Evolutionary conservation across 495 filamentous ascomycete genomes (phyloP), one percentile per base, ranked within the genome.

Genomic region (Annulohypoxylon maeteangense): DNA sequence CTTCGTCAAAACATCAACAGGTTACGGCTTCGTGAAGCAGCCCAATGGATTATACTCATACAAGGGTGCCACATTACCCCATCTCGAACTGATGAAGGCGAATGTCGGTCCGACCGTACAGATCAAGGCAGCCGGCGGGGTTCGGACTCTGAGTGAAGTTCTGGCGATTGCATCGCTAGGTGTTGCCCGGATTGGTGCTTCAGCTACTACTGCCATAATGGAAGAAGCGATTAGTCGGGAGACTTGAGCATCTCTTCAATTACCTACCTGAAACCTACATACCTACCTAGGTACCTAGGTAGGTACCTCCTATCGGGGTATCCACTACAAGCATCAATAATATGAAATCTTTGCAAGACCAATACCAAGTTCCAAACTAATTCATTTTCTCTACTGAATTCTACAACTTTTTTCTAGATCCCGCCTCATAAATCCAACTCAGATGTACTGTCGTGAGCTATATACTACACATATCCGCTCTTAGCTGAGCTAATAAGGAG

Each of bases 1-100:
- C 1, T 88, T 86, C 60, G 81, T 88, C 62, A 88, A 88, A 79
- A 88, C 87, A 1, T 85, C 83, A 1, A 85, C 86, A 1, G 87
- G 86, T 8, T 88, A 85, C 68, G 87, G 86, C 4, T 89, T 88
- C 69, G 82, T 86, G 20, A 87, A 87, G 74, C 80, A 84, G 69
- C n/a, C 62, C 3, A 79, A 80, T 60, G 85, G 85, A 0, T 70
- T 75, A 7, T 88, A 87, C 65, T 79, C 81, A 47, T 88, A 85
- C 57, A 74, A 78, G 11, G 87, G 86, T 0, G 84, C 84, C 0
- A 88, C 86, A 3, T 66, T 83, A 29, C 53, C 63, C 32, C 79
- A 86, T 68, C 71, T 90, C 16, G 81, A 81, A 75, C 55, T 89
- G 10, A 90, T 89, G 86, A 79, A 82, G 62, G 72, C 84, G 59